Conservation (phyloP, 2,329 filamentous ascomycete genomes). For the Phoma sp. region DNA sequence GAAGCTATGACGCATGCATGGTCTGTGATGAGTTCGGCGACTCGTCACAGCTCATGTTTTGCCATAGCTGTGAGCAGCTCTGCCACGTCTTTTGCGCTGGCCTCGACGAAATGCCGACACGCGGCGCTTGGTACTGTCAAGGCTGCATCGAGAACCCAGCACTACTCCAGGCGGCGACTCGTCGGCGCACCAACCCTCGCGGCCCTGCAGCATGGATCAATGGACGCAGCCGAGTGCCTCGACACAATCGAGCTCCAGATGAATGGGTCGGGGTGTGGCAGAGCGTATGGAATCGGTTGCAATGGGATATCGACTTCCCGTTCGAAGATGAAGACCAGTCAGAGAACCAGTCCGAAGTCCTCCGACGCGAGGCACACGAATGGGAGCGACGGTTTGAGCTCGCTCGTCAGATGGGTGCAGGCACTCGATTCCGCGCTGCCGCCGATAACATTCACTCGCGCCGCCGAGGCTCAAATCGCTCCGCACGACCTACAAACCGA, state of each 20-base stretch:
- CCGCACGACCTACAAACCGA: slow-evolving; percentile 46
- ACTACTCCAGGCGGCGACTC: slow-evolving; percentile 47
- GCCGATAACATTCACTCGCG: slow-evolving; percentile 64
- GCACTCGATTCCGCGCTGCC: slow-evolving; percentile 74
- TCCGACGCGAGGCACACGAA: slow-evolving; percentile 67
- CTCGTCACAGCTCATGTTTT: slow-evolving; percentile 85
- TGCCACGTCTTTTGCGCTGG: slow-evolving; percentile 94
- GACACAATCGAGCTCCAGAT: slow-evolving; percentile 42
- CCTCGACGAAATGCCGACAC: slow-evolving; percentile 74
- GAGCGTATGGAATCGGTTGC: slow-evolving; percentile 80
- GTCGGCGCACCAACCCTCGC: slow-evolving; percentile 31
- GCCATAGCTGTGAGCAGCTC: slow-evolving; percentile 86
- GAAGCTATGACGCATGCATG: slow-evolving; percentile 72
- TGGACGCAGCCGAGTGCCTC: slow-evolving; percentile 39
- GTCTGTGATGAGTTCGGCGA: slow-evolving; percentile 83
- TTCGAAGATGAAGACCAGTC: slow-evolving; percentile 72
- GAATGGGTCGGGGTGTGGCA: slow-evolving; percentile 83
- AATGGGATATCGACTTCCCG: slow-evolving; percentile 83
- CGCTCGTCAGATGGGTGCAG: slow-evolving; percentile 79
- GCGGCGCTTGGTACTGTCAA: slow-evolving; percentile 88
- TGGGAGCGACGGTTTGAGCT: slow-evolving; percentile 88
- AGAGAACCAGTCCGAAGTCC: slow-evolving; percentile 64
- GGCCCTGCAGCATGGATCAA: slow-evolving; percentile 44
- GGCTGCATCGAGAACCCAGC: slow-evolving; percentile 66
- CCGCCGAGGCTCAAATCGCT: slow-evolving; percentile 46